Evolutionary conservation across 2,329 filamentous ascomycete species (phyloP), one percentile per base, ranked within the genome.

Genomic region (Fusarium abutilonis): DNA sequence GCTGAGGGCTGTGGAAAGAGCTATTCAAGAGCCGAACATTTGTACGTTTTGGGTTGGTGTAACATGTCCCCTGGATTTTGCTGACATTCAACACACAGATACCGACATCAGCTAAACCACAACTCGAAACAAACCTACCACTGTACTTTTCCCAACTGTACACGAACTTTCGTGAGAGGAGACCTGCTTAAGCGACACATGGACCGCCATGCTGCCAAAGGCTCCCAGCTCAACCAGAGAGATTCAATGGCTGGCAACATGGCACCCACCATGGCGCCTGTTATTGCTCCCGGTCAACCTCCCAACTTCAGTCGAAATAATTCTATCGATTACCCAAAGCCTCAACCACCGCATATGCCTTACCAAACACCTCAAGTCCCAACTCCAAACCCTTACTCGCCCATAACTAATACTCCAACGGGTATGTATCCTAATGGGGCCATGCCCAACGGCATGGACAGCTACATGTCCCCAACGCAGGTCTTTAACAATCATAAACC

Each of bases 31-130:
- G 94, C 95, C 9, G 95, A 98, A 78, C 95, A 99, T 80, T 81
- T 99, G 80, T 97, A 86, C 83, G 83, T 55, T 32, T 39, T 39
- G 28, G 13, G 55, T 70, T 77, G 21, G 19, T 44, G 43, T 36
- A 35, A 36, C 23, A 41, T 9, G 28, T 35, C 29, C 29, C 19
- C 29, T 14, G n/a, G 15, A 23, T 23, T 28, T 28, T 41, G 45
- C 64, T 70, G 38, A 65, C 56, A 47, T 13, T 28, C 9, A 36
- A 49, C 23, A 42, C 32, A 17, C 59, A 89, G 86, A 41, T 87
- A 97, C 78, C 88, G 95, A 41, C 94, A 98, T 77, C 93, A 98
- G 78, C 79, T 98, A 67, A 99, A 99, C 74, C 95, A 98, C 78
- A 90, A 91, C 54, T 94, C 94, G 15, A 97, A 97, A 78, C 92